A percentile compares a stretch with the other conserved stretches of the same genome.
Evolutionary conservation across 108 stramenopile species (phyloP).

Genomic region (Nannochloropsis gaditana): DNA sequence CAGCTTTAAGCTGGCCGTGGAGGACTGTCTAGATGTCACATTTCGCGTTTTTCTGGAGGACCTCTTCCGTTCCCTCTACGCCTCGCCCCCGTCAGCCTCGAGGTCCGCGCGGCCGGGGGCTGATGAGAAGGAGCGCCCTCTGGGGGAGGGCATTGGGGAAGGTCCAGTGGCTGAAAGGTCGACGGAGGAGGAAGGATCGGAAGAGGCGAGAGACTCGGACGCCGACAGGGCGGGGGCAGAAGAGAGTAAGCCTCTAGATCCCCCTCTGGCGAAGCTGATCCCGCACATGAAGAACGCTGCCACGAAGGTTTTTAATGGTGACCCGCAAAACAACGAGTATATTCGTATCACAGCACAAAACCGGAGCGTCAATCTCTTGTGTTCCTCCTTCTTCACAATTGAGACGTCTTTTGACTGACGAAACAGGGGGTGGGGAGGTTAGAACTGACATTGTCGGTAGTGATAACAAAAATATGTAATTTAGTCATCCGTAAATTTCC

Average conservation of each 20-base stretch:
- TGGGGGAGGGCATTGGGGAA: neutral
- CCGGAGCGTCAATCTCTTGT: neutral
- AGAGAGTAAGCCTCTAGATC: neutral
- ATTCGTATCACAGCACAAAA: neutral
- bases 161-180: neutral
- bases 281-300: constrained; percentile 13
- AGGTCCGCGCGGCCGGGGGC: neutral
- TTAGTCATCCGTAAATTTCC: too few relatives aligned
- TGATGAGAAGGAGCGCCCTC: neutral
- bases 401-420: neutral
- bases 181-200: neutral
- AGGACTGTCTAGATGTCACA: constrained; percentile 27
- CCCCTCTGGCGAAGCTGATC: constrained; percentile 3
- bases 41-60: constrained; percentile 1
- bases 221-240: too few relatives aligned
- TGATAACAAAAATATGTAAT: too few relatives aligned
- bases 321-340: constrained; percentile 20
- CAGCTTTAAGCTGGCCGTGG: constrained; percentile 29
- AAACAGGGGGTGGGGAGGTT: constrained; percentile 9
- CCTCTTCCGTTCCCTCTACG: neutral
- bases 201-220: too few relatives aligned
- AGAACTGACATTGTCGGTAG: neutral
- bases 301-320: neutral
- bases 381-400: constrained; percentile 16
- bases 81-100: neutral